Base-by-base conservation (phyloP, 192 early-diverging fungal species). In the Thamnidium elegans region DNA sequence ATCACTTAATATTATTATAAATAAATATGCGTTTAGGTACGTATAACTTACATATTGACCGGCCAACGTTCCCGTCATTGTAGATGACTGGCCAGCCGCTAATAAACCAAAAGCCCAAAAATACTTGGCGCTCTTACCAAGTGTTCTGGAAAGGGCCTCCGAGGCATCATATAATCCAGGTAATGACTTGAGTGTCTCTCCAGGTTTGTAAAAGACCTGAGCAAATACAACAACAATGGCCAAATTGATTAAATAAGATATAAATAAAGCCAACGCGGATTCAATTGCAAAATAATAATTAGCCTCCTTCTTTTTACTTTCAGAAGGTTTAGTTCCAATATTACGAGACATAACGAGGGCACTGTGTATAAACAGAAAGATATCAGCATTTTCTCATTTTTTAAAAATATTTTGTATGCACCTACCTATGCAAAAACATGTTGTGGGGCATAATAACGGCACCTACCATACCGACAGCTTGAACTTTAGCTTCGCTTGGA, bases 381-480 rank as follows among this genome's bases (percentile, higher is more conserved):
- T 19, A 11, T 43, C 1, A 19, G 9, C 39, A n/a, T 44, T 36
- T 4, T 44, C 43, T 43, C 51, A 19, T 39, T 36, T 19, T 56
- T 8, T 26, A 6, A 26, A 26, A 3, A 15, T 65, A 3, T 26
- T 20, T 58, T 7, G 9, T 34, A 3, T 46, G 3, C 11, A 23
- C 31, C 62, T 65, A 69, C 73, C 89, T 91, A 69, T 96, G 94
- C 44, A 96, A 77, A 71, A 87, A 96, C 58, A 96, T 79, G 68
- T 94, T 92, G 72, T 96, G 94, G 6, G 94, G 94, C 94, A 96
- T 96, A 50, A 89, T 85, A 2, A 89, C 83, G 3, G 83, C 83
- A 2, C 87, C 87, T 19, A 89, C 68, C 66, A 89, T 83, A 8
- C 84, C 87, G 20, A 87, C 86, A 6, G 86, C 86, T 60, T 89